Base-by-base conservation (phyloP, 129 eudicot genomes). In the Solidago caesia region DNA sequence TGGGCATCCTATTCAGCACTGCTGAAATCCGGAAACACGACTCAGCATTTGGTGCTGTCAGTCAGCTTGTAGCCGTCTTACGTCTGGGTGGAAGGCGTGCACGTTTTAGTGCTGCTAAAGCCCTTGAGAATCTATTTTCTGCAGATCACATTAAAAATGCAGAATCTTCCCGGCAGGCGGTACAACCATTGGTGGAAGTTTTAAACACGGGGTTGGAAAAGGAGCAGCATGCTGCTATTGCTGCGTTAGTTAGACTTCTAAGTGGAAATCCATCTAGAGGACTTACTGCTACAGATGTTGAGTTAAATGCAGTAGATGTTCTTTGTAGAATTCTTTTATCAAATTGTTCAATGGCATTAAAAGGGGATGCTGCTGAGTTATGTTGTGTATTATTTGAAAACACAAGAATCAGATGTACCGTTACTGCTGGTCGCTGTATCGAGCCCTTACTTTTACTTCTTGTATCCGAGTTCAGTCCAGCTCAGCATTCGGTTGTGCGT, bases 211-310 rank as follows among this genome's bases (percentile, higher is more conserved):
- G 99, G 58, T 84, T 84, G 81, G 99, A 95, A 82, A 91, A 86
- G 76, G 99, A 95, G 83, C 99, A 91, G 64, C 99, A 95, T 82
- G 99, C 99, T 72, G 99, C 99, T 69, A 95, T 95, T 65, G 96
- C 94, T 71, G 99, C 99, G 25, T 67, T 95, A 73, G 89, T 89
- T 62, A 84, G 85, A 69, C 80, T 95, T 46, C 87, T 91, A 41
- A 77, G 88, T 63, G 99, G 85, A 26, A 95, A 95, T 73, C 96
- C 97, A 14, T 85, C 97, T 15, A 89, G 84, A 71, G 99, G 97
- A 25, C 84, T 89, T 42, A 88, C 89, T 15, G 97, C 89, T 59
- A 90, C 89, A 43, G 99, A 95, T 82, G 90, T 95, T 70, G 99
- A 95, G 87, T 77, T 91, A 86, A 95, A 88, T 75, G 99, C 99